These are phyloP conservation scores for Phytopythium helicoides DNA, from an alignment of 352 stramenopile species.

Conservation along the genomic window DNA sequence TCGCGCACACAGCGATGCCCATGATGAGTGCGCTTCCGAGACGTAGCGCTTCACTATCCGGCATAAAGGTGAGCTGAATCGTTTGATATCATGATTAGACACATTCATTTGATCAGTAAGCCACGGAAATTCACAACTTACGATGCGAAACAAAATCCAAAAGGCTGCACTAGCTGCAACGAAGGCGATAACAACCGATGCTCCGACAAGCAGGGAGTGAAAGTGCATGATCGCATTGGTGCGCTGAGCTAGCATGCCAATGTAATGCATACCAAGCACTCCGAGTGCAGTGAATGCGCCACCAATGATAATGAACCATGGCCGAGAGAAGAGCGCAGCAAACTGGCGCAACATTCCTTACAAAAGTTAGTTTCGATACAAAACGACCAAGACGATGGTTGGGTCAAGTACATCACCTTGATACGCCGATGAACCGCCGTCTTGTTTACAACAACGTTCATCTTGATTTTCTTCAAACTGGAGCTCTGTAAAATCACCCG, in stretches of 20 bases:
- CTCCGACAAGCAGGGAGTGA: slow-evolving; percentile 17
- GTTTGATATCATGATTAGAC: too few species aligned
- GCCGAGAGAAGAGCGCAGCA: slow-evolving; percentile 33
- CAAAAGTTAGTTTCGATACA: too few species aligned
- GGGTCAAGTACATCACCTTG: slow-evolving; percentile 11
- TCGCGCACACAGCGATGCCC: slow-evolving; percentile 40
- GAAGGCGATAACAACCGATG: slow-evolving; percentile 40
- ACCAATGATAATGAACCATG: slow-evolving; percentile 31
- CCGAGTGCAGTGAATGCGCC: slow-evolving; percentile 32
- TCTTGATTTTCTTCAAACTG: slow-evolving; percentile 35
- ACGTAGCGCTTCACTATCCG: slow-evolving; percentile 22
- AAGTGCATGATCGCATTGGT: slow-evolving; percentile 22
- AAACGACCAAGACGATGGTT: too few species aligned
- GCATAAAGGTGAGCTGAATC: slow-evolving; percentile 37
- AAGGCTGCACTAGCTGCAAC: slow-evolving; percentile 27
- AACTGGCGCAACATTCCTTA: too few species aligned
- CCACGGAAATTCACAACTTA: too few species aligned
- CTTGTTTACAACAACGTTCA: slow-evolving; percentile 35
- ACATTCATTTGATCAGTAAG: too few species aligned
- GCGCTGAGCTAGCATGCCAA: slow-evolving; percentile 45
- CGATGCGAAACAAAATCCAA: slow-evolving; percentile 46
- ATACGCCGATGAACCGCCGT: slow-evolving; percentile 23
- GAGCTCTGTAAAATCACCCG: slow-evolving; percentile 10
- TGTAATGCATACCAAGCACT: slow-evolving; percentile 50
- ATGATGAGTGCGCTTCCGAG: slow-evolving; percentile 42